Evolutionary conservation across 768 basidiomycete species (phyloP).

Genomic region (Psilocybe cubensis): DNA sequence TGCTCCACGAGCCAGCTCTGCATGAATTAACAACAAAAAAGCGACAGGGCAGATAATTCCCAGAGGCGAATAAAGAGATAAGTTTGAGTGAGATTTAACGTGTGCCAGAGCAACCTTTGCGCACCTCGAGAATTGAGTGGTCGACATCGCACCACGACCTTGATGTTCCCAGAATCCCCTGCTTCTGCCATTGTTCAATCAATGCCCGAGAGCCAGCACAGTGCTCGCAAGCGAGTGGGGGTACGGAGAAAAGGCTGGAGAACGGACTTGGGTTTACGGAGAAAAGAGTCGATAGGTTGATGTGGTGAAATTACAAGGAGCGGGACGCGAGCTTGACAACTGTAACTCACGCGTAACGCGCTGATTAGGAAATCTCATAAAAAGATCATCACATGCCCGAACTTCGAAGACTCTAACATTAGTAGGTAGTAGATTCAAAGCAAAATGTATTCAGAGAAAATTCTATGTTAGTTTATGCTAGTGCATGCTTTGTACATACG

Average conservation of each 20-base stretch:
- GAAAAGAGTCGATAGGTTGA: not conserved
- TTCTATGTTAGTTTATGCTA: not conserved
- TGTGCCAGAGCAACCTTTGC: constrained; percentile 24
- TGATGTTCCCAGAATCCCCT: constrained; percentile 89
- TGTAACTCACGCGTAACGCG: constrained; percentile 24
- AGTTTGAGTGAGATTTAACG: not conserved
- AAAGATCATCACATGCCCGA: constrained; percentile 14
- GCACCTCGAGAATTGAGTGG: constrained; percentile 94
- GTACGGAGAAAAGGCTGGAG: constrained; percentile 16
- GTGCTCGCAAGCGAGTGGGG: constrained; percentile 6
- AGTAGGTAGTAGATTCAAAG: too few relatives aligned
- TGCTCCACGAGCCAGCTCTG: constrained; percentile 93
- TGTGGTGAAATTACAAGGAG: constrained; percentile 8
- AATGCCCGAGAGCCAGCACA: constrained; percentile 9
- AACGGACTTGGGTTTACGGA: not conserved
- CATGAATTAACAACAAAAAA: not conserved
- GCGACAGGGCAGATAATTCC: too few relatives aligned
- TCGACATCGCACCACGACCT: constrained; percentile 93
- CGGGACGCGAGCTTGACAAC: constrained; percentile 22
- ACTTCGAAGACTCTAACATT: too few relatives aligned
- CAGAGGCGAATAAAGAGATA: not conserved
- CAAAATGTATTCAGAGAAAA: too few relatives aligned
- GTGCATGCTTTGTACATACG: too few relatives aligned
- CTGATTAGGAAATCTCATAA: constrained; percentile 15
- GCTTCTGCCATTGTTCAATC: constrained; percentile 63